Evolutionary conservation across 2,329 filamentous ascomycete genomes (phyloP), one percentile per base, ranked within the genome.

Genomic region (Aspergillus texensis): DNA sequence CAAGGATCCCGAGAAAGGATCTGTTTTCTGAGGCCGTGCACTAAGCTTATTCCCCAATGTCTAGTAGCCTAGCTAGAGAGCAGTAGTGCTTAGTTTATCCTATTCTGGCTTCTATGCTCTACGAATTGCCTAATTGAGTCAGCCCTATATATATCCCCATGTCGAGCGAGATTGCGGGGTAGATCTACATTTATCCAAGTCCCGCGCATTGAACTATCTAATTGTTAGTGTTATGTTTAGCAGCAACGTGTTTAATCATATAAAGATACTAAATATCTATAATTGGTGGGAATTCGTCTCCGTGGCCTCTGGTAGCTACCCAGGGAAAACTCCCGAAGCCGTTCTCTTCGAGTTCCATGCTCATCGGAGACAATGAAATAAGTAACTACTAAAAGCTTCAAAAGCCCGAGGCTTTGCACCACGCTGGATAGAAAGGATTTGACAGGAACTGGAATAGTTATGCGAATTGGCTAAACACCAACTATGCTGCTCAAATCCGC

Each of bases 401-500:
- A 19, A 5, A n/a, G 6, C 16, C 39, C 16, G 16, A 41, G 16
- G 8, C 1, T 19, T n/a, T 41, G 6, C 39, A 41, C 6, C 8
- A 10, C 3, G 6, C 9, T 41, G 39, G 3, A 9, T 16, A 8
- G 9, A 41, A 19, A 4, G 6, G 5, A 3, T 36, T 2, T 0
- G 4, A 9, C 6, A 5, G 16, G 16, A 3, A 3, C 16, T 9
- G 19, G 2, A 41, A 41, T 10, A n/a, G 39, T 41, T 10, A 1
- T 4, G 6, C 1, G 0, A 9, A 19, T 41, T n/a, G 1, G 39
- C 0, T n/a, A n/a, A 41, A 1, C 1, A 10, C 9, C 8, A n/a
- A 39, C 16, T 2, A 41, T 41, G 39, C 19, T 19, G 16, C 39
- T 41, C 19, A 41, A n/a, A 10, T 9, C 19, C 0, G 36, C 6